These are phyloP conservation scores for Ambrosia hybrid DNA, from an alignment of 140 eudicot genomes.

Conservation along the genomic window DNA sequence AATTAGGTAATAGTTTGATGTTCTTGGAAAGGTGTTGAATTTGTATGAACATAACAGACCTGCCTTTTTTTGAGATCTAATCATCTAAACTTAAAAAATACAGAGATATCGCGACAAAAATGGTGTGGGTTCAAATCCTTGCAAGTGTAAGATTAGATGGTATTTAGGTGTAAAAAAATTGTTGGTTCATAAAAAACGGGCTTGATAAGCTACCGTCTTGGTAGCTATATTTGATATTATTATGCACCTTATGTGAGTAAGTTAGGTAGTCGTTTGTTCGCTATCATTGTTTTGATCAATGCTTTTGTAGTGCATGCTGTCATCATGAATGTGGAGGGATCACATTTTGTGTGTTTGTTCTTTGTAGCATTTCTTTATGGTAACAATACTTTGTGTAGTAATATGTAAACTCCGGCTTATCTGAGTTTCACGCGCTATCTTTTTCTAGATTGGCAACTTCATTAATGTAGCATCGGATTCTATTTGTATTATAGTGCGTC, in stretches of 20 bases:
- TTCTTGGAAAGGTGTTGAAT: background rate
- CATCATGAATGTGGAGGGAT: background rate
- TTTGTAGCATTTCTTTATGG: background rate
- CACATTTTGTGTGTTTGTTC: background rate
- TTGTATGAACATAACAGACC: background rate
- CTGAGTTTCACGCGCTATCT: background rate
- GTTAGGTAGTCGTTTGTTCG: constrained; percentile 10
- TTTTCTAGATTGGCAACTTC: no score
- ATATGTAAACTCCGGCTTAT: constrained; percentile 5
- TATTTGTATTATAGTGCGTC: background rate
- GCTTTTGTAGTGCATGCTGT: background rate
- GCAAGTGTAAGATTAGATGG: no score
- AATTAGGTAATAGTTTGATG: constrained; percentile 1
- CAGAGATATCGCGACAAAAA: no score
- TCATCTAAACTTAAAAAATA: background rate
- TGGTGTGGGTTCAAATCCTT: no score
- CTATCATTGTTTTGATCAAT: background rate
- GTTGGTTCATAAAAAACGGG: background rate
- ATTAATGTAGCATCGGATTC: no score
- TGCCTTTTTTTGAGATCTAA: constrained; percentile 16
- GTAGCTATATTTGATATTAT: constrained; percentile 2
- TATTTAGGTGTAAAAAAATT: no score
- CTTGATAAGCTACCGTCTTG: background rate
- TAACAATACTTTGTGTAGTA: background rate
- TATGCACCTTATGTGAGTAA: constrained; percentile 6